Evolutionary conservation across 2,329 filamentous ascomycete genomes (phyloP), one percentile per base, ranked within the genome.

Genomic region (Achaetomium macrosporum): DNA sequence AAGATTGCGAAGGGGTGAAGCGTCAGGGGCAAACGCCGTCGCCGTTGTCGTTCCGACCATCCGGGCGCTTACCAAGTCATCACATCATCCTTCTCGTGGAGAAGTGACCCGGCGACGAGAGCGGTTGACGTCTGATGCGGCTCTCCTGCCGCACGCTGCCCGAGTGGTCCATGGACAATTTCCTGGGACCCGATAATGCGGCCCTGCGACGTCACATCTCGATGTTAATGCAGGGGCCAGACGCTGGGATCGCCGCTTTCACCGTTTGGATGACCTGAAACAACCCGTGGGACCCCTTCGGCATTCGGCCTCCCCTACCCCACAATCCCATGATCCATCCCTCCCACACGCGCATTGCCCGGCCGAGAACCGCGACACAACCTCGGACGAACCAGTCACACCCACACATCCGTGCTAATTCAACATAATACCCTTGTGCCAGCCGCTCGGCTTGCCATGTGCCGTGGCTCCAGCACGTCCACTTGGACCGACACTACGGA

Each of bases 101-200:
- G 12, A 25, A 13, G 15, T 42, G 20, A 25, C 16, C 42, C 51
- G 42, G 41, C n/a, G 30, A 40, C 17, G 40, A n/a, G 41, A 50
- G 40, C 12, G 39, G 40, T 41, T 57, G 60, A 61, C 56, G 60
- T 62, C 58, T 46, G 46, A 63, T 62, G 61, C 59, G 60, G 61
- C 59, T 62, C 56, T 56, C 42, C 50, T 53, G 42, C 52, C 52
- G 57, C 53, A 48, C 37, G 50, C 50, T 49, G 52, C 52, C 55
- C 53, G 54, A 57, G 54, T 53, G 49, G 53, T 45, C 31, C 45
- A 53, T 57, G 55, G 25, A 50, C 55, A 56, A 59, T 57, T 59
- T 57, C 50, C 54, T 51, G 42, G 56, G 58, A 59, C 57, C 58
- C 55, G 54, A 63, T 59, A 44, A 59, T 56, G 59, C 58, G 59